These are phyloP conservation scores for Penicillium sp. DNA, from an alignment of 2,329 filamentous ascomycete genomes.

Conservation along the genomic window DNA sequence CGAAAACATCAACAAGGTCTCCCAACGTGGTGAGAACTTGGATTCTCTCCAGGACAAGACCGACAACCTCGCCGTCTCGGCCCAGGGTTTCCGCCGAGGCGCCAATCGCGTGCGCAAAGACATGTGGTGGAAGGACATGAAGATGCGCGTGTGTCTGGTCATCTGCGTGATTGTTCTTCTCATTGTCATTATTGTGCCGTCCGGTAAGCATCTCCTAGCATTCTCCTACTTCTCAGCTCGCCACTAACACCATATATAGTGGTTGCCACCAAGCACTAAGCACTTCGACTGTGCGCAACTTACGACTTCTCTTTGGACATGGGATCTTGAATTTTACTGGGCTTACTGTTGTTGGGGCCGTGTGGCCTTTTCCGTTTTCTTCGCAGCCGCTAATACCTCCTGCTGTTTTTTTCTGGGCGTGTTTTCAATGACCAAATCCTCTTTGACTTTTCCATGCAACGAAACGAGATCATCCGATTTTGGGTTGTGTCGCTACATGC, in stretches of 20 bases:
- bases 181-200: conserved; percentile 83
- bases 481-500: conserved; percentile 19
- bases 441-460: conserved; percentile 31
- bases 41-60: conserved; percentile 90
- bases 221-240: neutral
- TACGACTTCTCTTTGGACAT: conserved; percentile 32
- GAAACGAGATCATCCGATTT: conserved; percentile 30
- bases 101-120: conserved; percentile 95
- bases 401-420: conserved; percentile 37
- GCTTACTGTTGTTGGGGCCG: conserved; percentile 33
- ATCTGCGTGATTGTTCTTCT: conserved; percentile 87
- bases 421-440: conserved; percentile 32
- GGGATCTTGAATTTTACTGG: conserved; percentile 36
- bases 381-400: conserved; percentile 41
- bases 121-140: conserved; percentile 99
- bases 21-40: conserved; percentile 84
- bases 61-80: conserved; percentile 87
- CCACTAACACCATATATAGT: conserved; percentile 34
- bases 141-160: conserved; percentile 98
- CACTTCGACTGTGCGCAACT: conserved; percentile 27
- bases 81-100: conserved; percentile 91
- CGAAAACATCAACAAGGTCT: conserved; percentile 96
- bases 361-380: conserved; percentile 30
- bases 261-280: conserved; percentile 46
- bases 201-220: conserved; percentile 61